Evolutionary conservation across 768 basidiomycete species (phyloP), one percentile per base, ranked within the genome.

Genomic region (Suillus discolor): DNA sequence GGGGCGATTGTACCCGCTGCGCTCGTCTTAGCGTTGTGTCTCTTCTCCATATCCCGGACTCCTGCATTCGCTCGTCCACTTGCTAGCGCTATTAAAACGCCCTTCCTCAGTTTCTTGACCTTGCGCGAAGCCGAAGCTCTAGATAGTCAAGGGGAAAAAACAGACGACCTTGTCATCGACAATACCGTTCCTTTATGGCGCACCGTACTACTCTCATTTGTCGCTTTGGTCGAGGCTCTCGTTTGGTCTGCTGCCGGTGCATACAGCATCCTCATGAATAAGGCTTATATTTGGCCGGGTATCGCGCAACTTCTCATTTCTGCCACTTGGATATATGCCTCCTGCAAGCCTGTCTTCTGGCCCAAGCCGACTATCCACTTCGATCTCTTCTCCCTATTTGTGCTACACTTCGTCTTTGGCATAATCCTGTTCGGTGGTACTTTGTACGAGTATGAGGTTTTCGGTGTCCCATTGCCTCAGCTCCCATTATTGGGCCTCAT

Each of bases 251-350:
- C 80, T n/a, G 71, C 80, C 4, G 87, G 85, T n/a, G 84, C 85
- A 7, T 93, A 85, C 72, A 70, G 71, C 18, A 68, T 88, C 18
- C 67, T 80, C 42, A 79, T 83, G n/a, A 76, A 76, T 45, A 74
- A 82, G 25, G 64, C 71, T 0, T 62, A 71, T 25, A 38, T 68
- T 2, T 82, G 82, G 79, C 68, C 63, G 16, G 80, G 76, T 20
- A 65, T 82, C 2, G 78, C 78, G 8, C 77, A 82, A 0, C 77
- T 89, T 57, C 71, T 89, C 38, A 70, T 85, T 31, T 85, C 87
- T 0, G 67, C 77, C 0, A 78, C 86, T 4, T 94, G 93, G 93
- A 73, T 90, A 45, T 93, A 91, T 69, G 86, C 89, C 1, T 74
- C 85, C 23, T 69, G 82, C 25, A 85, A 87, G 55, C 86, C 89